These are phyloP conservation scores for Styphnolobium japonicum DNA, from an alignment of 306 rosid species.

Conservation along the genomic window DNA sequence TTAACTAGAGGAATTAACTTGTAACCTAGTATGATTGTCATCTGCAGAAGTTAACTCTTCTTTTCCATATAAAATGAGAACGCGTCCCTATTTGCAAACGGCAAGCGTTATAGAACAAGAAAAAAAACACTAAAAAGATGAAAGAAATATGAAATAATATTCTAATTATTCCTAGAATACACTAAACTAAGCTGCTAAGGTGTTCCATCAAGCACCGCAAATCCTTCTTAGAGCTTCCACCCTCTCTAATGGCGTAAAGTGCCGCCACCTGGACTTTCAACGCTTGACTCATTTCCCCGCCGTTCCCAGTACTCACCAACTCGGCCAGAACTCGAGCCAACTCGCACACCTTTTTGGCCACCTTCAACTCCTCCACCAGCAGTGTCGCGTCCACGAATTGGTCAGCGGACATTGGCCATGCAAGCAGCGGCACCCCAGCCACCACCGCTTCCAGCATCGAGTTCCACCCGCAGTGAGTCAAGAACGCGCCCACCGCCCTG, in stretches of 20 bases:
- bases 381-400: conserved; percentile 41
- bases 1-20: too few species aligned
- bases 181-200: neutral
- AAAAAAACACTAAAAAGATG: too few species aligned
- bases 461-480: conserved; percentile 66
- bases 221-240: conserved; percentile 36
- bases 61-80: too few species aligned
- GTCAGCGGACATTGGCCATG: conserved; percentile 53
- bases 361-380: conserved; percentile 43
- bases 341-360: conserved; percentile 33
- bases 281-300: neutral
- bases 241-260: conserved; percentile 26
- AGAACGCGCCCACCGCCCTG: conserved; percentile 37
- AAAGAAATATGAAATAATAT: too few species aligned
- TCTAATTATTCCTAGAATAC: too few species aligned
- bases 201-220: conserved; percentile 15
- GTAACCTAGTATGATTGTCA: too few species aligned
- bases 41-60: too few species aligned
- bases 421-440: conserved; percentile 37
- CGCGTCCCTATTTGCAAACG: too few species aligned
- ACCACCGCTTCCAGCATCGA: conserved; percentile 40
- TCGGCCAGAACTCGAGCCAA: conserved; percentile 32
- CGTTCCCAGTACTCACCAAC: conserved; percentile 16
- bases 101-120: too few species aligned
- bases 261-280: conserved; percentile 22